Evolutionary conservation across 805 yeast genomes (phyloP), one percentile per base, ranked within the genome.

Genomic region (Yarrowia alimentaria): DNA sequence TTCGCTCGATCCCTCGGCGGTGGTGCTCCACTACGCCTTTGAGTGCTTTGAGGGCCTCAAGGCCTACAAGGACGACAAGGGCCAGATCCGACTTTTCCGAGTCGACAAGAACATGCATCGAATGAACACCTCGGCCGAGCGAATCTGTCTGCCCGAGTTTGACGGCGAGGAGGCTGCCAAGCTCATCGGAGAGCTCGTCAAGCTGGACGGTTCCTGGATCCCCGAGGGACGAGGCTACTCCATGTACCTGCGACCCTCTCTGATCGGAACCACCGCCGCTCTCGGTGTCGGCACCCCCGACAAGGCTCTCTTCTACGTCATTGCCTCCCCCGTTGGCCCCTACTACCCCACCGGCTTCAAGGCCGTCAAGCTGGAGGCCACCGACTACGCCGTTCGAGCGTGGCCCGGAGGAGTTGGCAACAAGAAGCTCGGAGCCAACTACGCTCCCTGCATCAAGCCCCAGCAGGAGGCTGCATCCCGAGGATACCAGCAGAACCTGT

Each of bases 401-500:
- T 91, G 98, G 98, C 98, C 98, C 65, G 96, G 96, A 63, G 99
- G 98, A 68, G 89, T 81, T 61, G 99, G 99, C 70, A 85, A 91
- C 79, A 83, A 80, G 69, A 91, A 91, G 71, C 79, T 91, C 62
- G 99, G 99, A 69, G 97, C 96, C 55, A 91, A 91, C 75, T 91
- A 91, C 65, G 99, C 97, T 35, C 97, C 98, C 56, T 86, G 96
- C 68, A 80, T 90, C 62, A 75, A 78, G 65, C 97, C 98, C 24
- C 96, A 88, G 72, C 73, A 78, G 60, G 83, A 86, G 71, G 96
- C 98, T 47, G 95, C 96, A 52, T 63, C 74, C 18, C 80, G 90
- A 69, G 99, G 99, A 34, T 90, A 80, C 74, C 95, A 87, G 68
- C 98, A 93, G 72, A 91, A 91, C 75, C 73, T 91, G 67, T 91